Evolutionary conservation across 192 early-diverging fungal species (phyloP).

Genomic region (Entomortierella beljakovae): DNA sequence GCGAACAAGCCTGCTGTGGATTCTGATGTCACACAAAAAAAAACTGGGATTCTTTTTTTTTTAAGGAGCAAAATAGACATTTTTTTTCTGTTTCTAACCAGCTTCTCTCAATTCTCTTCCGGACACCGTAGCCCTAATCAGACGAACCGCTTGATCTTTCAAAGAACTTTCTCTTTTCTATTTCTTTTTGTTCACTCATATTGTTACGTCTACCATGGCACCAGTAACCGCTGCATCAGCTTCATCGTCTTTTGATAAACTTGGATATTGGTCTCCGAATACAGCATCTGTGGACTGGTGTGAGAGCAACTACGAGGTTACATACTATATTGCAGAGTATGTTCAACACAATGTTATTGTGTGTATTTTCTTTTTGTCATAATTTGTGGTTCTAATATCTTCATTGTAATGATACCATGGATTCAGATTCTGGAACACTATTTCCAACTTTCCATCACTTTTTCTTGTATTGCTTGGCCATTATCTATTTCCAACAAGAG

Average conservation of each 20-base stretch:
- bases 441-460: conserved; percentile 69
- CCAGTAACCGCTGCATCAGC: conserved; percentile 13
- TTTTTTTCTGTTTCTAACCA: no score
- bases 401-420: neutral
- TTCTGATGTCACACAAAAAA: no score
- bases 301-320: conserved; percentile 59
- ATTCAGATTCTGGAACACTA: conserved; percentile 63
- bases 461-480: conserved; percentile 64
- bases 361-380: neutral
- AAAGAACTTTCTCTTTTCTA: no score
- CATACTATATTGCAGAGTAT: conserved; percentile 66
- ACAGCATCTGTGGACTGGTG: conserved; percentile 54
- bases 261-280: conserved; percentile 44
- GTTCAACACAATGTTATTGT: neutral
- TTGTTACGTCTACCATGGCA: neutral
- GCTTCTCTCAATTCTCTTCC: no score
- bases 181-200: no score
- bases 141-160: no score
- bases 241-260: conserved; percentile 4
- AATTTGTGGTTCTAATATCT: neutral
- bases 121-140: no score
- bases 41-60: no score
- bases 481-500: conserved; percentile 53
- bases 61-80: no score
- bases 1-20: no score